Conservation (phyloP, 345 rosid genomes). For the Rubroshorea leprosula region DNA sequence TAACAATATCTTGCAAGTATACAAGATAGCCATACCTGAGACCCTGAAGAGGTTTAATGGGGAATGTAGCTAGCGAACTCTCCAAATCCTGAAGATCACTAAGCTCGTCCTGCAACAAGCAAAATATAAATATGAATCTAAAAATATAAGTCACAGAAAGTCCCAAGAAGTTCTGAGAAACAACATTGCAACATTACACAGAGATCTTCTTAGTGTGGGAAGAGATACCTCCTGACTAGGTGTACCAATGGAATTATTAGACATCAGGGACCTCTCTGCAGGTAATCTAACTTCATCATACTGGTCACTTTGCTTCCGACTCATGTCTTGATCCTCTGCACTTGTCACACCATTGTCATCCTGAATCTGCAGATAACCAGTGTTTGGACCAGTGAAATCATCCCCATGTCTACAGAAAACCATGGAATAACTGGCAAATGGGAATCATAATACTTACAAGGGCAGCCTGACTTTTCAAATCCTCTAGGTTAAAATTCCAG, state of each 20-base stretch:
- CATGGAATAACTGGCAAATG: neutral
- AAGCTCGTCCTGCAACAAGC: constrained; percentile 50
- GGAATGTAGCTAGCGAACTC: constrained; percentile 71
- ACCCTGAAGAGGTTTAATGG: constrained; percentile 79
- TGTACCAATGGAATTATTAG: constrained; percentile 42
- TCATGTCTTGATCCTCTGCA: constrained; percentile 43
- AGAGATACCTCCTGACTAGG: constrained; percentile 56
- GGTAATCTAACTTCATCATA: constrained; percentile 31
- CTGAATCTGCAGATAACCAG: constrained; percentile 54
- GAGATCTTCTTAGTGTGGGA: constrained; percentile 6
- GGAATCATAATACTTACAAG: constrained; percentile 41
- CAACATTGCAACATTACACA: neutral
- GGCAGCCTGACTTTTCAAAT: constrained; percentile 89
- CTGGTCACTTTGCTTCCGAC: constrained; percentile 37
- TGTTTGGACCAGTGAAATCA: neutral
- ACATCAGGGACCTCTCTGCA: constrained; percentile 31
- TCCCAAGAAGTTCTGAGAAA: neutral
- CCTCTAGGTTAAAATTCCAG: constrained; percentile 98
- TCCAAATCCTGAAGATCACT: constrained; percentile 61
- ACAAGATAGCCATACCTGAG: constrained; percentile 44
- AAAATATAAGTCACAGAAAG: constrained; percentile 16
- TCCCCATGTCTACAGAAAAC: neutral
- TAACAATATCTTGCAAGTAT: neutral
- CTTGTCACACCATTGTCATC: constrained; percentile 50
- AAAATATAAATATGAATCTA: constrained; percentile 14